Base-by-base conservation (phyloP, 75 land plant species). In the Adiantum capillusveneris region DNA sequence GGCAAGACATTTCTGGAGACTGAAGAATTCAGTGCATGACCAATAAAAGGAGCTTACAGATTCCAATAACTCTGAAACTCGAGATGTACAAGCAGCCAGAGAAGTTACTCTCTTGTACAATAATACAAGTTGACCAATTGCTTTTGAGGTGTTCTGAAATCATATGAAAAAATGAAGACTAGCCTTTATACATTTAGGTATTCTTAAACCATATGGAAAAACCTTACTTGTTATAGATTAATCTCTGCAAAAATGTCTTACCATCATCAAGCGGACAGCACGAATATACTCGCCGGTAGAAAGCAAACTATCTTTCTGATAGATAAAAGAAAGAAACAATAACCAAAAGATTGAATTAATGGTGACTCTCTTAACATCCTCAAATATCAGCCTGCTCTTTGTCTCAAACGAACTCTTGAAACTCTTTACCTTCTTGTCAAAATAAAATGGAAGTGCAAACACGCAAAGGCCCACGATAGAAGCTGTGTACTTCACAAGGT, bases 211-310 rank as follows among this genome's bases (percentile, higher is more conserved):
- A n/a, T n/a, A n/a, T n/a, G n/a, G n/a, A n/a, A n/a, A n/a, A n/a
- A n/a, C n/a, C n/a, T n/a, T n/a, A n/a, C n/a, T n/a, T n/a, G n/a
- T n/a, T n/a, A n/a, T n/a, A n/a, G n/a, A n/a, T n/a, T 43, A 12
- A 43, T 43, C 17, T 43, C 44, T 12, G 17, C 44, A 12, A 17
- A 17, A 43, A 43, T 43, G 16, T 12, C 22, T 57, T 64, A 74
- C 77, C 75, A 70, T 67, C 75, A 75, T 57, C 16, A 75, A 65
- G 36, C 77, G 77, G 66, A 75, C 59, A 7, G 77, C 73, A 25
- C 77, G 74, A 18, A 75, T 72, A 37, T 75, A 75, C 26, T 75
- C 74, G 26, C 72, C 77, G 56, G 75, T 62, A 28, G 75, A 52
- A 31, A 62, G 28, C 57, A 51, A 71, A 21, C 58, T 53, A 27